These are phyloP conservation scores for Lavandula angustifolia DNA, from an alignment of 257 asterid genomes.

Conservation along the genomic window DNA sequence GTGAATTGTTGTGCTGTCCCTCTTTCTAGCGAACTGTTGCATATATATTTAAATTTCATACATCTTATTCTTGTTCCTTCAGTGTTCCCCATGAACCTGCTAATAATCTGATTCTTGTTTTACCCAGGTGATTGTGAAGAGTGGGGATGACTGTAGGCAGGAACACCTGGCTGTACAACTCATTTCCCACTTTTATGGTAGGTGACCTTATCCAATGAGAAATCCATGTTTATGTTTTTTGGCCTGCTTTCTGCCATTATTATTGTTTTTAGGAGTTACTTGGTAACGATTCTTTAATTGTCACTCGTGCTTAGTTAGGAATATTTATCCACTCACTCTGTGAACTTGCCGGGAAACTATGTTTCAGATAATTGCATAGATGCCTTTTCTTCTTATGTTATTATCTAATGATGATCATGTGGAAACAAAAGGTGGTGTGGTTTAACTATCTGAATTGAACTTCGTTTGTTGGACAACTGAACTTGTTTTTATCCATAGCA, in stretches of 20 bases:
- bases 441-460: constrained; percentile 20
- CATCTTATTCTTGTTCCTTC: constrained; percentile 11
- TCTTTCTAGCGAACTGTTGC: constrained; percentile 8
- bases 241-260: not conserved
- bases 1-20: constrained; percentile 8
- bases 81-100: not conserved
- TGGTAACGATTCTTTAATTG: not conserved
- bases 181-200: constrained; percentile 42
- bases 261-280: not conserved
- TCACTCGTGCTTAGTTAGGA: constrained; percentile 8
- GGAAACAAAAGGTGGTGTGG: constrained; percentile 7
- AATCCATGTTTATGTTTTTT: not conserved
- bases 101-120: constrained; percentile 26
- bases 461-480: constrained; percentile 13
- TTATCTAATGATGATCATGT: not conserved
- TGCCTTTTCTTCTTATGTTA: constrained; percentile 2
- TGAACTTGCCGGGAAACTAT: constrained; percentile 15
- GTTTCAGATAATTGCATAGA: constrained; percentile 12
- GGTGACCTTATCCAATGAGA: constrained; percentile 19
- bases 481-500: constrained; percentile 6
- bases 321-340: not conserved
- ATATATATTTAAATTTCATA: not conserved
- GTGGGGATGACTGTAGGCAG: constrained; percentile 46
- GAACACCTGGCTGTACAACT: constrained; percentile 47
- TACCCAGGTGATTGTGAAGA: constrained; percentile 40